These are phyloP conservation scores for Fallopia convolvulus DNA, from an alignment of 148 eudicot genomes.

Conservation along the genomic window DNA sequence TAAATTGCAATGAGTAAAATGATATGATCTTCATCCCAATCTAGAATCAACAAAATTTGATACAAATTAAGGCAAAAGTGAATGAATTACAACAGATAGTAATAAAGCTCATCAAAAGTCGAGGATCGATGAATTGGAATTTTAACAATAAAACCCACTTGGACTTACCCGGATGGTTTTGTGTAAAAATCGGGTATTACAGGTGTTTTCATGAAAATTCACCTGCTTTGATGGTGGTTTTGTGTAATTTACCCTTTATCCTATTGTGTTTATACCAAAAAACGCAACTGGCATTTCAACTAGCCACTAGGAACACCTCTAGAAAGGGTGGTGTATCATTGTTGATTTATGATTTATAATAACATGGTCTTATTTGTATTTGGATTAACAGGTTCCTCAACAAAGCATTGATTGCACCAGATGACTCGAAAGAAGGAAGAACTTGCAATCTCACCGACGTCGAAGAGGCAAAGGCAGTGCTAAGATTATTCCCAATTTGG, in stretches of 20 bases:
- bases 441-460: conserved; percentile 39
- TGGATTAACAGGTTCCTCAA: conserved; percentile 41
- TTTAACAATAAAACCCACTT: too few species aligned
- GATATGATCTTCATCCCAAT: too few species aligned
- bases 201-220: too few species aligned
- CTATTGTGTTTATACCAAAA: neutral
- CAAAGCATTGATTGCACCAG: conserved; percentile 47
- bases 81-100: too few species aligned
- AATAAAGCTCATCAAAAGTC: too few species aligned
- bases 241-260: neutral
- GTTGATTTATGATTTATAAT: neutral
- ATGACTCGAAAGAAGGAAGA: conserved; percentile 22
- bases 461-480: conserved; percentile 61
- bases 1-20: too few species aligned
- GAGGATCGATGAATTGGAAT: too few species aligned
- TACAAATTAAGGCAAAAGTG: too few species aligned
- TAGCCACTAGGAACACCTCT: neutral
- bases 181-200: too few species aligned
- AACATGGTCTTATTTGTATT: neutral
- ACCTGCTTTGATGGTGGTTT: neutral
- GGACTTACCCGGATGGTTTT: too few species aligned
- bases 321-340: neutral
- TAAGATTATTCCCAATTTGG: conserved; percentile 63
- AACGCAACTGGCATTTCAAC: neutral
- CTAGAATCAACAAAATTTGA: too few species aligned